phyloP scores from a whole-genome alignment of 2,329 filamentous ascomycete genomes.

The Fusarium sp. region DNA sequence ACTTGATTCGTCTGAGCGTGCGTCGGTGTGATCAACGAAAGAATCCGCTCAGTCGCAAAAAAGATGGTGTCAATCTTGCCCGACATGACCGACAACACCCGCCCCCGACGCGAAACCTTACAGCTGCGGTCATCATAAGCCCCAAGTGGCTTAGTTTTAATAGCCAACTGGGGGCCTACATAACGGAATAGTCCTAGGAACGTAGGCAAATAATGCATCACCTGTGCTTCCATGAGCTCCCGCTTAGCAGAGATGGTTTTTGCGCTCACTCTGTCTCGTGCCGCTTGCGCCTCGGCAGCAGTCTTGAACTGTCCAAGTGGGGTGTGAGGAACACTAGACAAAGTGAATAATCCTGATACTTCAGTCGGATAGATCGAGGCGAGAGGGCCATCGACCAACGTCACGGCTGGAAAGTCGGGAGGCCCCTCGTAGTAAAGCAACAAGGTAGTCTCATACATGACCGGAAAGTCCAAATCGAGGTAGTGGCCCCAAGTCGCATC shows the following conservation, averaged over 20 bases:
- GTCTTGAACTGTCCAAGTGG: constrained; percentile 11
- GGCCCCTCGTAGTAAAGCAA: constrained; percentile 13
- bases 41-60: constrained; percentile 7
- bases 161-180: constrained; percentile 9
- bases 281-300: constrained; percentile 10
- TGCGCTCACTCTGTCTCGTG: constrained; percentile 5
- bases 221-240: constrained; percentile 11
- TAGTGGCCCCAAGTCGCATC: constrained; percentile 12
- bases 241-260: constrained; percentile 5
- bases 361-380: constrained; percentile 11
- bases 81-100: constrained; percentile 12
- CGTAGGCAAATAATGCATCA: constrained; percentile 2
- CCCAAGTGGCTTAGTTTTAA: constrained; percentile 11
- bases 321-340: constrained; percentile 20
- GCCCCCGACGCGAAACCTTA: constrained; percentile 3
- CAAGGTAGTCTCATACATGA: constrained; percentile 10
- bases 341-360: constrained; percentile 2
- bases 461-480: background rate
- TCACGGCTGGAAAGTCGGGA: constrained; percentile 9
- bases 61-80: constrained; percentile 22
- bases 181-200: background rate
- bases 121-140: constrained; percentile 18
- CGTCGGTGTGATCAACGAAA: background rate
- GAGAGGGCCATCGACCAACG: constrained; percentile 11
- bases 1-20: too few relatives aligned